Conservation (phyloP, 768 basidiomycete genomes). For the Hysterangium stoloniferum region DNA sequence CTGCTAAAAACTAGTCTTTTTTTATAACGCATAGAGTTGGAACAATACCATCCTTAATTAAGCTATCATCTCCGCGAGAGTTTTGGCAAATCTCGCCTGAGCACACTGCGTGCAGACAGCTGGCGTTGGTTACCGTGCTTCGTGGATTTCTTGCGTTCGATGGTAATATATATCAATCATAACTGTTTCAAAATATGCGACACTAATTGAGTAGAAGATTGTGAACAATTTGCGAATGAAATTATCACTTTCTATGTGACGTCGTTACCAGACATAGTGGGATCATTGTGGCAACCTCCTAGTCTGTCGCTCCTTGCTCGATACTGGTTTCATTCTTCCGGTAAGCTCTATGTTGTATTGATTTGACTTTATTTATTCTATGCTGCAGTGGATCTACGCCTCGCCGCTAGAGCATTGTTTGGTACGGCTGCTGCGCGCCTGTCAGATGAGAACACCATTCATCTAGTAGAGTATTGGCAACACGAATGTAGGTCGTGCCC, state of each 20-base stretch:
- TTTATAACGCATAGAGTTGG: neutral
- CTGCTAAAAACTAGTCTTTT: neutral
- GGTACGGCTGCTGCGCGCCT: constrained; percentile 64
- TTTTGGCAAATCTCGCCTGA: constrained; percentile 69
- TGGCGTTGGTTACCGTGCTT: constrained; percentile 60
- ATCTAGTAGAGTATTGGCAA: constrained; percentile 55
- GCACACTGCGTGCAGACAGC: constrained; percentile 60
- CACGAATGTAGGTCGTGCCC: constrained; percentile 41
- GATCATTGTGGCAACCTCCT: constrained; percentile 54
- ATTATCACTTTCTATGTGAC: constrained; percentile 77
- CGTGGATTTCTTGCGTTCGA: constrained; percentile 68
- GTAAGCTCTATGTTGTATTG: constrained; percentile 33
- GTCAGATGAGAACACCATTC: constrained; percentile 56
- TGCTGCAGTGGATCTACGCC: constrained; percentile 61
- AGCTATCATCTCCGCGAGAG: constrained; percentile 28
- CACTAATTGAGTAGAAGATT: constrained; percentile 36
- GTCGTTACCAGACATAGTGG: constrained; percentile 56
- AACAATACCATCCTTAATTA: constrained; percentile 25
- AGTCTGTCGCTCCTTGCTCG: constrained; percentile 65
- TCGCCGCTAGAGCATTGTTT: constrained; percentile 70
- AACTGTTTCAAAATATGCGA: neutral
- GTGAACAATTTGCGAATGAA: constrained; percentile 59
- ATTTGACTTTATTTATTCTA: constrained; percentile 1
- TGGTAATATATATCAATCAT: constrained; percentile 32
- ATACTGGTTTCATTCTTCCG: constrained; percentile 68